Evolutionary conservation across 2,329 filamentous ascomycete genomes (phyloP), one percentile per base, ranked within the genome.

Genomic region (Fusarium sp.): DNA sequence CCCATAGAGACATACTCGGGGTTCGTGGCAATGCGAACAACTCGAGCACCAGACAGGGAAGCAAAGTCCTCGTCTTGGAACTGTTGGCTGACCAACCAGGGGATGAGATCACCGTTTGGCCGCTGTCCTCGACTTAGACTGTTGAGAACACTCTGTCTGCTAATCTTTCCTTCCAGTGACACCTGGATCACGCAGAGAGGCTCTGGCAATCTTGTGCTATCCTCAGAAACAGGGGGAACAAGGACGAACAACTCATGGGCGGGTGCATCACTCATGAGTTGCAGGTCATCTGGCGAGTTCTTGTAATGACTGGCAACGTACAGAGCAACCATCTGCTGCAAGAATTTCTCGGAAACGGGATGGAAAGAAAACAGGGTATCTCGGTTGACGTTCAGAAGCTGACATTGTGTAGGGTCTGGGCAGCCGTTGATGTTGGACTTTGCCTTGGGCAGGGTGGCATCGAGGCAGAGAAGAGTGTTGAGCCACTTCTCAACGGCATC

Each of bases 291-390:
- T 0, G 96, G 96, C 0, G 95, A 94, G 84, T 99, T 99, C 84
- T 98, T 98, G 87, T 99, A 98, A 83, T 98, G 95, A 62, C 94
- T 97, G 31, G 96, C 95, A 31, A 99, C 97, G 78, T 98, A 99
- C 3, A 99, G 89, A 1, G 95, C 95, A 84, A 99, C 96, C 94
- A 99, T 98, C 78, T 98, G 95, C 82, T 99, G 96, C 64, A 99
- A 85, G 84, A 99, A 98, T 80, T 95, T 96, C 82, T 99, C 96
- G 3, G 96, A 97, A 22, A 98, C 94, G 4, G 95, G 94, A 79
- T 99, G 96, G 87, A 97, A 99, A 14, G 96, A 98, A 85, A 99
- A 99, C 16, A 99, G 89, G 10, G 96, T 98, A 84, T 99, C 96
- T 65, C 96, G 93, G 85, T 98, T 99, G 78, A 99, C 95, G 77